phyloP scores from a whole-genome alignment of 305 asterid genomes.

The Coffea humblotiana region DNA sequence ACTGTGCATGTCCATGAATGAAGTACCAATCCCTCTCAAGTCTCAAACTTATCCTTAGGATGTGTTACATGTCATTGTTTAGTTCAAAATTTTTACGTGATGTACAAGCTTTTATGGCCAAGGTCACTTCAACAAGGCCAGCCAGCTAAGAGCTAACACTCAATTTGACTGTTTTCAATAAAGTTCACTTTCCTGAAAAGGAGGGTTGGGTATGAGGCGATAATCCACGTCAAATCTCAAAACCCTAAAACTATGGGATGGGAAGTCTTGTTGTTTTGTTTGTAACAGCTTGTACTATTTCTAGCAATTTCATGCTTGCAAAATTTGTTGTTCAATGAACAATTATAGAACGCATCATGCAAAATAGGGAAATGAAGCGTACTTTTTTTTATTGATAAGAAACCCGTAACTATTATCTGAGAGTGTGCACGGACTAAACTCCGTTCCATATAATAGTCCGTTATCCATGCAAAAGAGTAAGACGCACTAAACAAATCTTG shows the following conservation, averaged over 20 bases:
- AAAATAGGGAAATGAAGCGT: no score
- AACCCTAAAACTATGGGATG: neutral
- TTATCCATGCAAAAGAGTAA: no score
- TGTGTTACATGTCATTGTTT: neutral
- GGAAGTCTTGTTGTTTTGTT: neutral
- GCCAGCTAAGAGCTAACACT: conserved; percentile 16
- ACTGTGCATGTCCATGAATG: no score
- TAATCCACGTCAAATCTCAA: neutral
- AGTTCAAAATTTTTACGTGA: neutral
- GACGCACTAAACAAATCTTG: no score
- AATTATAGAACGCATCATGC: no score
- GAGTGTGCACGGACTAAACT: no score
- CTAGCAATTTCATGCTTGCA: neutral
- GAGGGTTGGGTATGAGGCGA: neutral
- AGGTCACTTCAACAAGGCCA: neutral
- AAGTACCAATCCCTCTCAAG: neutral
- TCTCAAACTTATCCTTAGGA: neutral
- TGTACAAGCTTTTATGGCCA: neutral
- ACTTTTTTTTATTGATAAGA: no score
- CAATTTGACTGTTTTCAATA: neutral
- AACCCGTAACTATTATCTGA: no score
- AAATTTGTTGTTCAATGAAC: neutral
- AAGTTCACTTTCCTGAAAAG: conserved; percentile 4
- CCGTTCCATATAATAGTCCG: no score
- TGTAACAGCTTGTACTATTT: neutral